phyloP scores from a whole-genome alignment of 2,329 filamentous ascomycete genomes.

The Sporothrix brunneoviolacea region DNA sequence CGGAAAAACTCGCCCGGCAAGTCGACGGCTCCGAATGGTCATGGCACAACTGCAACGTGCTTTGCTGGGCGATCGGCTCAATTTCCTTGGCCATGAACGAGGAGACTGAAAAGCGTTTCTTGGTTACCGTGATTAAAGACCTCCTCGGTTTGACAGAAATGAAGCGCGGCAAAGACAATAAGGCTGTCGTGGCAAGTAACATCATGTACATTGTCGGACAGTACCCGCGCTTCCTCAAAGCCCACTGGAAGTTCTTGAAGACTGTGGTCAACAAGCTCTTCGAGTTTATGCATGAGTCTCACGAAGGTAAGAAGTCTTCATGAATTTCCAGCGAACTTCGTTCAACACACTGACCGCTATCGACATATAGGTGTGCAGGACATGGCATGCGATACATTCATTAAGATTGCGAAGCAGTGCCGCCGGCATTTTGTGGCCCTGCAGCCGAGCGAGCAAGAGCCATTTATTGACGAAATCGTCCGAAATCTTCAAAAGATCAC shows the following conservation, averaged over 20 bases:
- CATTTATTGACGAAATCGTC: conserved; percentile 98
- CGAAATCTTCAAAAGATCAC: conserved; percentile 94
- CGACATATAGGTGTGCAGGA: conserved; percentile 72
- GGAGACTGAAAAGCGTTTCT: conserved; percentile 95
- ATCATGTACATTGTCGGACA: conserved; percentile 99
- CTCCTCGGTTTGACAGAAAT: conserved; percentile 94
- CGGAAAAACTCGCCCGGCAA: conserved; percentile 90
- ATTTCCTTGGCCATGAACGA: conserved; percentile 99
- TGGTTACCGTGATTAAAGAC: conserved; percentile 98
- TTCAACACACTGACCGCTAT: neutral
- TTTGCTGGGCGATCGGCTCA: conserved; percentile 98
- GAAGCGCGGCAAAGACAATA: conserved; percentile 99
- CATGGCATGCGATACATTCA: conserved; percentile 99
- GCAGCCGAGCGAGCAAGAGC: conserved; percentile 87
- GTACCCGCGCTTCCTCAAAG: conserved; percentile 96
- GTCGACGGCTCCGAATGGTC: conserved; percentile 97
- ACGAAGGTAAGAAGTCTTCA: conserved; percentile 63
- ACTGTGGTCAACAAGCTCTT: conserved; percentile 99
- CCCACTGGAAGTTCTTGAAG: conserved; percentile 99
- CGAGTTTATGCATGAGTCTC: conserved; percentile 99
- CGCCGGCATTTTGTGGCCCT: conserved; percentile 94
- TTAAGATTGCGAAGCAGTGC: conserved; percentile 98
- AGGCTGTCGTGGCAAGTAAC: conserved; percentile 96
- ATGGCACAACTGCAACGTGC: conserved; percentile 98
- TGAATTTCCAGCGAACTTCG: no score